phyloP scores from a whole-genome alignment of 2,329 filamentous ascomycete genomes.

The Paecilomyces dactylethromorphus region DNA sequence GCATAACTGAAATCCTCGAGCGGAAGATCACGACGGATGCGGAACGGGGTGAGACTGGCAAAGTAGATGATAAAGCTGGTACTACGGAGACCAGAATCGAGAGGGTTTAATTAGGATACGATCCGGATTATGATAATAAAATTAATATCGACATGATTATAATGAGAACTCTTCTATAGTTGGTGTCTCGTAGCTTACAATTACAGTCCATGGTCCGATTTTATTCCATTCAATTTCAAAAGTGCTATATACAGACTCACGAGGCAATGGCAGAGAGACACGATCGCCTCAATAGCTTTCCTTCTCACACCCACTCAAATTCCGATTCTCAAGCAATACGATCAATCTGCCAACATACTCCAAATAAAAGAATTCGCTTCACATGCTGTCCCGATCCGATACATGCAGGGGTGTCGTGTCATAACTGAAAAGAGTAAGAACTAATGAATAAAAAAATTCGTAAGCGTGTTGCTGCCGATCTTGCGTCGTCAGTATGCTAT shows the following conservation, averaged over 20 bases:
- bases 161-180: not conserved
- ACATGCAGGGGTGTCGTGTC: not conserved
- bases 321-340: not conserved
- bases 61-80: constrained; percentile 1
- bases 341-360: not conserved
- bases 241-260: not conserved
- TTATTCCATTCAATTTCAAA: not conserved
- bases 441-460: not conserved
- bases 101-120: not conserved
- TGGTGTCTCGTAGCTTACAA: not conserved
- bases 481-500: not conserved
- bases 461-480: not conserved
- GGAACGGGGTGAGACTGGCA: constrained; percentile 7
- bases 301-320: not conserved
- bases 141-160: not conserved
- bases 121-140: not conserved
- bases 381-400: not conserved
- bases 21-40: constrained; percentile 12
- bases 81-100: constrained; percentile 8
- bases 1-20: constrained; percentile 44
- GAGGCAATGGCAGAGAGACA: not conserved
- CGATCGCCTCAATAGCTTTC: not conserved
- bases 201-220: not conserved
- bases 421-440: not conserved
- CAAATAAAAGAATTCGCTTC: not conserved